phyloP scores from a whole-genome alignment of 805 yeast genomes.

The Schizosaccharomyces lindneri region DNA sequence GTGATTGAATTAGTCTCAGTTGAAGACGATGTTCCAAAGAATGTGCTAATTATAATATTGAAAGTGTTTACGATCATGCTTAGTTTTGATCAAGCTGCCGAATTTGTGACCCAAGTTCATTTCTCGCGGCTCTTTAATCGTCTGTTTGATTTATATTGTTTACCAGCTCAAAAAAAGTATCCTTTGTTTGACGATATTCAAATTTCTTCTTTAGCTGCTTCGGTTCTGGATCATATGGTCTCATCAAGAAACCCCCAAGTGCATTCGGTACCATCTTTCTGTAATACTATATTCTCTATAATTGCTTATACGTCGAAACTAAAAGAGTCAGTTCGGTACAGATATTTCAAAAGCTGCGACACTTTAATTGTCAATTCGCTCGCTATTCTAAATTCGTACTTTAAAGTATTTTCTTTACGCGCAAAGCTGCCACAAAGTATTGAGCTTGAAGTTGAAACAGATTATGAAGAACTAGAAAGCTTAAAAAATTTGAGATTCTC shows the following conservation, averaged over 20 bases:
- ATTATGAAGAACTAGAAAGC: not conserved
- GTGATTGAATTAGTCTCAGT: not conserved
- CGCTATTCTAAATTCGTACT: not conserved
- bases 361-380: not conserved
- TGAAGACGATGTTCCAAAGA: not conserved
- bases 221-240: not conserved
- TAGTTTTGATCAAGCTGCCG: not conserved
- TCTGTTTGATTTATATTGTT: not conserved
- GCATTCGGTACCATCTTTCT: not conserved
- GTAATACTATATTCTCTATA: not conserved
- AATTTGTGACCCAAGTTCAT: not conserved
- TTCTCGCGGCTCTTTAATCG: not conserved
- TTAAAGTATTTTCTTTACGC: not conserved
- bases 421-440: not conserved
- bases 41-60: not conserved
- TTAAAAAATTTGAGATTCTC: too few relatives aligned
- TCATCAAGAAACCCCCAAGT: not conserved
- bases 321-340: not conserved
- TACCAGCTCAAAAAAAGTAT: not conserved
- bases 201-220: not conserved
- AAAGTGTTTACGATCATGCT: not conserved
- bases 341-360: not conserved
- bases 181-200: not conserved
- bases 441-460: not conserved
- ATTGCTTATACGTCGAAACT: not conserved